A percentile compares a stretch with the other conserved stretches of the same genome.
phyloP scores from a whole-genome alignment of 768 basidiomycete genomes.

The Lentinula edodes region DNA sequence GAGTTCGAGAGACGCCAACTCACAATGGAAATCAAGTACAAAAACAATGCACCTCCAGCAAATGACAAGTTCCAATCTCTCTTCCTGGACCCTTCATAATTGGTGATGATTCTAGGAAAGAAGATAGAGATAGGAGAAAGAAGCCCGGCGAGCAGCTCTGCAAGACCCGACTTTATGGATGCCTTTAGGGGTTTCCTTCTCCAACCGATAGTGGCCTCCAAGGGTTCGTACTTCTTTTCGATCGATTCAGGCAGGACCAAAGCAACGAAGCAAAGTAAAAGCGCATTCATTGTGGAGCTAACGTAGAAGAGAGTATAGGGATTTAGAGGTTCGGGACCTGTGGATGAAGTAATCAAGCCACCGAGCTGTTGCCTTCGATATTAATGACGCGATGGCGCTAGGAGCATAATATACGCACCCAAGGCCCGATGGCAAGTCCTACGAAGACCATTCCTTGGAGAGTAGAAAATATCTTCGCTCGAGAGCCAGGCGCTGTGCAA shows the following conservation, averaged over 20 bases:
- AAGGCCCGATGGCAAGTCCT: conserved; percentile 76
- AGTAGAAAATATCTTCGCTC: conserved; percentile 52
- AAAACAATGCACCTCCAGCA: conserved; percentile 58
- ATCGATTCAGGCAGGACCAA: conserved; percentile 54
- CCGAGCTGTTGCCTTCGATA: not conserved
- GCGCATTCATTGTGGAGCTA: conserved; percentile 32
- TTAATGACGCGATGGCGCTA: not conserved
- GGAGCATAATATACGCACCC: conserved; percentile 41
- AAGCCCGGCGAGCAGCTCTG: conserved; percentile 35
- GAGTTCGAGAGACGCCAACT: conserved; percentile 16
- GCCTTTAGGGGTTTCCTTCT: conserved; percentile 25
- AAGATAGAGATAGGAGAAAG: conserved; percentile 68
- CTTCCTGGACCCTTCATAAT: conserved; percentile 27
- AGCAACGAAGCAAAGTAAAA: conserved; percentile 33
- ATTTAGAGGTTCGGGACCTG: conserved; percentile 20
- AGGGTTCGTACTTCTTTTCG: conserved; percentile 15
- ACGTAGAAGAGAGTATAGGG: conserved; percentile 42
- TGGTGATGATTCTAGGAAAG: conserved; percentile 44
- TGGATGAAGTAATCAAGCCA: not conserved
- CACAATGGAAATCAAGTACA: conserved; percentile 61
- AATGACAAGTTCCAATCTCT: conserved; percentile 74
- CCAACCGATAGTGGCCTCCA: not conserved
- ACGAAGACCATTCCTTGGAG: conserved; percentile 73
- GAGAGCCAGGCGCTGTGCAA: conserved; percentile 46
- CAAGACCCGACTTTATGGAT: conserved; percentile 18